Conservation (phyloP, 345 rosid species). For the Isatis tinctoria region DNA sequence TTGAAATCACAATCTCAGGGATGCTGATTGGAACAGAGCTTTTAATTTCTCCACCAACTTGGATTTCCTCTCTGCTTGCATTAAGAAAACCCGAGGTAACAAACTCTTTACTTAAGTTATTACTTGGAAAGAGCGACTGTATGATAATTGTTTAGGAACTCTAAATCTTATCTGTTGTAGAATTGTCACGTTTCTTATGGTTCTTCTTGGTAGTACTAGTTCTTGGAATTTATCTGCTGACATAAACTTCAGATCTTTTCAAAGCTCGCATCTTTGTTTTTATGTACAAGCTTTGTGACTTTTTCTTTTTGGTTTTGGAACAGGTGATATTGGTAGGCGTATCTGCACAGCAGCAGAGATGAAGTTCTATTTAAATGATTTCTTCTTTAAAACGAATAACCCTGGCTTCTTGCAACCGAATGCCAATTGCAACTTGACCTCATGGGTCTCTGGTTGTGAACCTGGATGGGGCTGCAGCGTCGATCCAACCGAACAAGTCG, state of each 20-base stretch:
- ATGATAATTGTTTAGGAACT: neutral
- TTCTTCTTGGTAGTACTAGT: no score
- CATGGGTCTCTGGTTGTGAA: conserved; percentile 91
- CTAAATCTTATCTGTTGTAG: neutral
- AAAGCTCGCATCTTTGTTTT: neutral
- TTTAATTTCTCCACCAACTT: conserved; percentile 74
- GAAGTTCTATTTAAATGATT: conserved; percentile 59
- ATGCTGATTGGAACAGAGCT: conserved; percentile 79
- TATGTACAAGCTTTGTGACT: neutral
- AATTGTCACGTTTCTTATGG: neutral
- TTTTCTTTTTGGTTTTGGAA: conserved; percentile 3
- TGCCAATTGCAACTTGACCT: conserved; percentile 72
- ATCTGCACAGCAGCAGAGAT: conserved; percentile 81
- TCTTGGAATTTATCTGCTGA: conserved; percentile 1
- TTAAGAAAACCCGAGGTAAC: conserved; percentile 55
- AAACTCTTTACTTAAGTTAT: neutral
- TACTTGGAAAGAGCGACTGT: neutral
- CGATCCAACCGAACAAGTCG: conserved; percentile 39
- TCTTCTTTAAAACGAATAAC: conserved; percentile 37
- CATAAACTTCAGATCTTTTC: neutral
- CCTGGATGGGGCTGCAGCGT: conserved; percentile 94
- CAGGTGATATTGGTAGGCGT: conserved; percentile 50
- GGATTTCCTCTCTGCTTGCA: conserved; percentile 66
- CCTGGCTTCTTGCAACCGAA: conserved; percentile 52
- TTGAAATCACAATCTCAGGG: conserved; percentile 50